Evolutionary conservation across 1,139 yeast genomes (phyloP), one percentile per base, ranked within the genome.

Genomic region (Blastobotrys illinoisensis): DNA sequence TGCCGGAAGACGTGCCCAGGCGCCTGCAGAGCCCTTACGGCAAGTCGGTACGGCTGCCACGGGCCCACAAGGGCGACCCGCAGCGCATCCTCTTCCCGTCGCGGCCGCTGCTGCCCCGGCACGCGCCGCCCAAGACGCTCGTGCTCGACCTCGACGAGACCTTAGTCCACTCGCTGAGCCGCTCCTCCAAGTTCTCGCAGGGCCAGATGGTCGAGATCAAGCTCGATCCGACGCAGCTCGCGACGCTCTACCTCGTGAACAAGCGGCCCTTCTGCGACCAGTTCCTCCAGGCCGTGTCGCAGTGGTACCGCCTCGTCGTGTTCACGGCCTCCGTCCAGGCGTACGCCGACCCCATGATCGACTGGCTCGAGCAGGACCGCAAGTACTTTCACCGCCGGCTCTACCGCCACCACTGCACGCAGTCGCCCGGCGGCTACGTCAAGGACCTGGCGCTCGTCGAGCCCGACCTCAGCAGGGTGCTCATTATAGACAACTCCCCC

Each of bases 301-400:
- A 83, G 64, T 93, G 98, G 98, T 93, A 83, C 70, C 88, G 89
- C 62, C 74, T 93, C 47, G 93, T 90, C 49, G 82, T 93, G 3
- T 90, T 90, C 73, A 93, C 99, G 0, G 99, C 99, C 1, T 86
- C 96, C 51, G 95, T 93, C 56, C 84, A 84, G 70, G 97, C 90
- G 68, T 93, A 93, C 65, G 99, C 99, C 0, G 99, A 93, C 67
- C 99, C 99, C 0, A 95, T 93, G 58, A 89, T 93, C 52, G 95
- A 91, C 70, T 88, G 95, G 86, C 74, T 93, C 19, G 90, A 85
- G 62, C 71, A 76, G 46, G 83, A 80, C 63, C 69, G 67, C 50
- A 74, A 65, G 54, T 74, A 65, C 67, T 89, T 83, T 68, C 71
- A 75, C 46, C 79, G 79, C 59, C 74, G 99, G 51, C 83, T 78